phyloP scores from a whole-genome alignment of 2,329 filamentous ascomycete genomes.

The Pseudogymnoascus sp. region DNA sequence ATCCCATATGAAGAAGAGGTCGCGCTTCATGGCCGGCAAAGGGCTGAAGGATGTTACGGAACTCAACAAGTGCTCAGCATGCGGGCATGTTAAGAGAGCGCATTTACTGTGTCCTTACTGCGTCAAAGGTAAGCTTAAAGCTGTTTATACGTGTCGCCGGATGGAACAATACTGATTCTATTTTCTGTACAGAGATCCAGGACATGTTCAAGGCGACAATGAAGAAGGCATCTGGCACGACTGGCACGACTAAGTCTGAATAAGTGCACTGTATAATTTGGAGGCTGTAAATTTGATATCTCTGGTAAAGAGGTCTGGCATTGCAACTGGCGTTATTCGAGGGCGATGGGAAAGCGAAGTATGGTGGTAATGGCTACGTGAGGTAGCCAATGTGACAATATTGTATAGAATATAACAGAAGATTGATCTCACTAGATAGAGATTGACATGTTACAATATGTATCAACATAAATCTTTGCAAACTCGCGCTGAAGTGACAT shows the following conservation, averaged over 20 bases:
- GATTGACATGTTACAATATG: slow-evolving; percentile 4
- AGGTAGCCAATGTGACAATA: slow-evolving; percentile 3
- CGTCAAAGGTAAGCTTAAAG: slow-evolving; percentile 59
- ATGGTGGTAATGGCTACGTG: slow-evolving; percentile 1
- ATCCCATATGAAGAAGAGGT: slow-evolving; percentile 89
- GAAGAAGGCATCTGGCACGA: slow-evolving; percentile 9
- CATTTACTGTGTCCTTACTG: slow-evolving; percentile 86
- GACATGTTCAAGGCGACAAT: slow-evolving; percentile 21
- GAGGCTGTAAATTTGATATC: slow-evolving; percentile 5
- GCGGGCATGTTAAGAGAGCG: slow-evolving; percentile 78
- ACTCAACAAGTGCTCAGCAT: slow-evolving; percentile 82
- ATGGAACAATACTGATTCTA: slow-evolving; percentile 12
- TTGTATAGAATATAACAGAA: neutral
- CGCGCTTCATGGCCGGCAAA: slow-evolving; percentile 92
- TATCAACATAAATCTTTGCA: neutral
- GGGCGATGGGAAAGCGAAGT: slow-evolving; percentile 9
- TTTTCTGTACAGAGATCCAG: slow-evolving; percentile 24
- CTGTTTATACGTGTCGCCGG: neutral
- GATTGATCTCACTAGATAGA: slow-evolving; percentile 5
- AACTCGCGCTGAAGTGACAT: neutral
- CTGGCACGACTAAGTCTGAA: slow-evolving; percentile 6
- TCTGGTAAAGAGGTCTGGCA: slow-evolving; percentile 6
- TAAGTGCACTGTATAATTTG: slow-evolving; percentile 6
- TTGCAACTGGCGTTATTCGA: slow-evolving; percentile 9
- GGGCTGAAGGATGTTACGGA: slow-evolving; percentile 82